Evolutionary conservation across 2,329 filamentous ascomycete genomes (phyloP).

Genomic region (Talaromyces piceae): DNA sequence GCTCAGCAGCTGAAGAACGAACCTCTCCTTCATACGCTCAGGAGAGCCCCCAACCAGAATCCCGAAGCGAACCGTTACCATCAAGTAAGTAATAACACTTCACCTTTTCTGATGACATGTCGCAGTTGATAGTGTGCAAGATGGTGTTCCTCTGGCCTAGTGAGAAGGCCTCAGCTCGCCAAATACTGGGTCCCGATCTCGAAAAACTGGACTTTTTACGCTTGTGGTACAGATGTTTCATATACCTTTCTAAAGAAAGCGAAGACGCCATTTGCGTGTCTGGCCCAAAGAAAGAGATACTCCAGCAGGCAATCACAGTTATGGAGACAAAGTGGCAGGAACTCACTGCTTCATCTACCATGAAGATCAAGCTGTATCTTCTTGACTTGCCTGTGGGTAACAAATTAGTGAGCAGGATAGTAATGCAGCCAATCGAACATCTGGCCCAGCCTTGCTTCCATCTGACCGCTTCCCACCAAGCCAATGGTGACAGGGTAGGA

Average conservation of each 20-base stretch:
- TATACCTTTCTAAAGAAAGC: conserved; percentile 30
- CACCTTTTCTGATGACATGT: neutral
- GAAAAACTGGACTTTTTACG: conserved; percentile 42
- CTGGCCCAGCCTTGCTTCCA: neutral
- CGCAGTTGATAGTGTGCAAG: conserved; percentile 12
- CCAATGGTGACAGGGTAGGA: neutral
- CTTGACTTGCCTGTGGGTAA: conserved; percentile 21
- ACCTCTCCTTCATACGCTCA: conserved; percentile 12
- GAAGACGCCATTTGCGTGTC: conserved; percentile 24
- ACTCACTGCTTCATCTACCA: conserved; percentile 19
- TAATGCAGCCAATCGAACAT: neutral
- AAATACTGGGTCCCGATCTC: conserved; percentile 34
- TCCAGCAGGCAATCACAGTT: conserved; percentile 28
- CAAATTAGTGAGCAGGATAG: conserved; percentile 9
- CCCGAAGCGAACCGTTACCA: neutral
- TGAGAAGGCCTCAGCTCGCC: conserved; percentile 33
- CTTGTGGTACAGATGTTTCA: conserved; percentile 30
- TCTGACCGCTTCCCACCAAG: neutral
- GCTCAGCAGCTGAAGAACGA: neutral
- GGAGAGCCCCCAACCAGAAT: conserved; percentile 10
- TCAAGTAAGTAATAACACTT: neutral
- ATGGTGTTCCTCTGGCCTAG: conserved; percentile 41
- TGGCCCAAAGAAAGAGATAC: conserved; percentile 25
- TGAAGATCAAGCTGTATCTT: conserved; percentile 28
- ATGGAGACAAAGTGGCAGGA: conserved; percentile 24